Evolutionary conservation across 2,329 filamentous ascomycete genomes (phyloP).

Genomic region (Tolypocladium cylindrosporum): DNA sequence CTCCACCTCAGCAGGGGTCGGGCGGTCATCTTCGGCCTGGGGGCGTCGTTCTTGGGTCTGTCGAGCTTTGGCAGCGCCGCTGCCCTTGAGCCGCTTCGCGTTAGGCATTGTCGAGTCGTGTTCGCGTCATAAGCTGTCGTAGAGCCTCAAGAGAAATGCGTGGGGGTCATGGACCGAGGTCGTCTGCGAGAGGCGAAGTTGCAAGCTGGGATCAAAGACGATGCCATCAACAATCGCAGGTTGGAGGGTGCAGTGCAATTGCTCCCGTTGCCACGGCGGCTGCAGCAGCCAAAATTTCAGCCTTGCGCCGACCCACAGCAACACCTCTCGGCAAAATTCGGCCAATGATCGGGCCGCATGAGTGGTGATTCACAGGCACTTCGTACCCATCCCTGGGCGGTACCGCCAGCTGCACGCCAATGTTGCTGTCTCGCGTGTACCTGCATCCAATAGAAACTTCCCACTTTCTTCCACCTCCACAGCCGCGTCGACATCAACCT

Average conservation of each 20-base stretch:
- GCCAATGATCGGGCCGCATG: neutral
- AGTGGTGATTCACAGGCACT: neutral
- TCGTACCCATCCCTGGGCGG: neutral
- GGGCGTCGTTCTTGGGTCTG: slow-evolving; percentile 25
- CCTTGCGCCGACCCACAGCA: slow-evolving; percentile 10
- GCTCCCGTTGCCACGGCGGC: neutral
- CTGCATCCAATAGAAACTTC: neutral
- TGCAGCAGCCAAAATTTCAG: slow-evolving; percentile 9
- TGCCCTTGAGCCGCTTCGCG: slow-evolving; percentile 48
- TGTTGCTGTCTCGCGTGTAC: neutral
- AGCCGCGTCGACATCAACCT: neutral
- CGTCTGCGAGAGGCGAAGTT: neutral
- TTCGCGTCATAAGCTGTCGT: slow-evolving; percentile 1
- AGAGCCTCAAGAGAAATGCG: neutral
- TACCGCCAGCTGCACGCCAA: neutral
- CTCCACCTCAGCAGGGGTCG: slow-evolving; percentile 57
- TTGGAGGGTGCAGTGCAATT: neutral
- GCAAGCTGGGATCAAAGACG: neutral
- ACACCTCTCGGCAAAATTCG: neutral
- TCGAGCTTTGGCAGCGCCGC: slow-evolving; percentile 30
- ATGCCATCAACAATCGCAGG: neutral
- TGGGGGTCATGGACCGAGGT: neutral
- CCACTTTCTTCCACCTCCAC: neutral
- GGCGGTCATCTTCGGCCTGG: slow-evolving; percentile 26
- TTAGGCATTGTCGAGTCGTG: slow-evolving; percentile 39